These are phyloP conservation scores for Pharnaceum exiguum DNA, from an alignment of 148 eudicot genomes.

Conservation along the genomic window DNA sequence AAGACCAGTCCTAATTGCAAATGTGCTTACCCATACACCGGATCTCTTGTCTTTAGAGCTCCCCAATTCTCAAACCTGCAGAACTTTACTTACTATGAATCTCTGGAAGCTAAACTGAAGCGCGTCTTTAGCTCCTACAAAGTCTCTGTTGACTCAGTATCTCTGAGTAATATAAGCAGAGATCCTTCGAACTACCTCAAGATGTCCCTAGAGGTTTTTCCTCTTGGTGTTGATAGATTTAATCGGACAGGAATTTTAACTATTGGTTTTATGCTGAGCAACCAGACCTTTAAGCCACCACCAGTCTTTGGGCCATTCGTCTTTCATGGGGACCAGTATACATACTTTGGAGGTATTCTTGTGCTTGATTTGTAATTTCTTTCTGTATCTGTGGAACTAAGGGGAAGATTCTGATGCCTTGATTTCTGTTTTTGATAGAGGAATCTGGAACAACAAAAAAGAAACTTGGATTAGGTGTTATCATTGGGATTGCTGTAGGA, in stretches of 20 bases:
- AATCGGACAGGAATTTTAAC: conserved; percentile 43
- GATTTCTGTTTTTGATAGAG: conserved; percentile 12
- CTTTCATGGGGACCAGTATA: conserved; percentile 31
- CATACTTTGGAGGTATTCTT: conserved; percentile 35
- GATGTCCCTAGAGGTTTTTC: conserved; percentile 37
- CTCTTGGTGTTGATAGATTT: conserved; percentile 36
- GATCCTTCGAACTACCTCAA: conserved; percentile 32
- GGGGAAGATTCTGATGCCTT: no score
- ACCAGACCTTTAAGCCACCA: conserved; percentile 58
- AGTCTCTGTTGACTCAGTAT: conserved; percentile 52
- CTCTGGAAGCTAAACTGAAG: conserved; percentile 36
- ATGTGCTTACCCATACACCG: conserved; percentile 57
- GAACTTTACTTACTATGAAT: conserved; percentile 21
- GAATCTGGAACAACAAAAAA: conserved; percentile 13
- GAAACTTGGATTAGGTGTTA: conserved; percentile 22
- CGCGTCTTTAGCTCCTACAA: conserved; percentile 14
- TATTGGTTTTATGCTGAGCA: conserved; percentile 46
- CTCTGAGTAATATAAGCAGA: conserved; percentile 38
- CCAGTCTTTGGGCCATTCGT: conserved; percentile 34
- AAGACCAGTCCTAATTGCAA: conserved; percentile 56
- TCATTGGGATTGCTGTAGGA: conserved; percentile 50
- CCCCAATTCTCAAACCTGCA: conserved; percentile 48
- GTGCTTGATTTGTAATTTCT: neutral
- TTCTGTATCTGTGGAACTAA: no score
- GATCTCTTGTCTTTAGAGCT: conserved; percentile 45